phyloP scores from a whole-genome alignment of 306 rosid genomes.

The Sicyos edulis region DNA sequence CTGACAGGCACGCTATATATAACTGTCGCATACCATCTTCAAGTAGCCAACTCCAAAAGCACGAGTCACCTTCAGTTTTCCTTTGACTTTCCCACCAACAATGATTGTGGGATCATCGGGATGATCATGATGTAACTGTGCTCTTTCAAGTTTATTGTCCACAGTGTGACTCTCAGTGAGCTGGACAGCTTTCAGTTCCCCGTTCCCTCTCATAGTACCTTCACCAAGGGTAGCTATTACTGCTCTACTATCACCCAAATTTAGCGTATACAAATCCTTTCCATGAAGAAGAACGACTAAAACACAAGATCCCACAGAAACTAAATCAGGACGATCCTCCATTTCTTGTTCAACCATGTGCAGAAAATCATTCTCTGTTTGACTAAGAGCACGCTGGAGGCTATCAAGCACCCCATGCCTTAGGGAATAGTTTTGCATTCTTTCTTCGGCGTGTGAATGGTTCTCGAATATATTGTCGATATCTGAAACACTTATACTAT shows the following conservation, averaged over 20 bases:
- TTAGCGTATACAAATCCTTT: slow-evolving; percentile 73
- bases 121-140: slow-evolving; percentile 52
- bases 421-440: slow-evolving; percentile 30
- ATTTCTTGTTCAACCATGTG: slow-evolving; percentile 98
- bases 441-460: slow-evolving; percentile 27
- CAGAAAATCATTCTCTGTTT: slow-evolving; percentile 81
- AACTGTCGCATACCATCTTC: slow-evolving; percentile 57
- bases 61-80: slow-evolving; percentile 89
- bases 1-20: slow-evolving; percentile 10
- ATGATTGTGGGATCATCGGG: slow-evolving; percentile 73
- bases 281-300: slow-evolving; percentile 80
- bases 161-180: slow-evolving; percentile 85
- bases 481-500: slow-evolving; percentile 22
- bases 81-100: slow-evolving; percentile 75
- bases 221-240: slow-evolving; percentile 57
- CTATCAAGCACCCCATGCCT: slow-evolving; percentile 62
- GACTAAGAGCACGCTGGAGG: slow-evolving; percentile 59
- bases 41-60: slow-evolving; percentile 98
- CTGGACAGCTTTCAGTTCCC: slow-evolving; percentile 60
- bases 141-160: slow-evolving; percentile 67
- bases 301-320: slow-evolving; percentile 92
- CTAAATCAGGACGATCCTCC: slow-evolving; percentile 93
- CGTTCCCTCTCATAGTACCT: slow-evolving; percentile 28
- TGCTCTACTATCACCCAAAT: slow-evolving; percentile 91
- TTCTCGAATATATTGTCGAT: slow-evolving; percentile 25